Evolutionary conservation across 2,329 filamentous ascomycete genomes (phyloP), one percentile per base, ranked within the genome.

Genomic region (Fusarium abutilonis): DNA sequence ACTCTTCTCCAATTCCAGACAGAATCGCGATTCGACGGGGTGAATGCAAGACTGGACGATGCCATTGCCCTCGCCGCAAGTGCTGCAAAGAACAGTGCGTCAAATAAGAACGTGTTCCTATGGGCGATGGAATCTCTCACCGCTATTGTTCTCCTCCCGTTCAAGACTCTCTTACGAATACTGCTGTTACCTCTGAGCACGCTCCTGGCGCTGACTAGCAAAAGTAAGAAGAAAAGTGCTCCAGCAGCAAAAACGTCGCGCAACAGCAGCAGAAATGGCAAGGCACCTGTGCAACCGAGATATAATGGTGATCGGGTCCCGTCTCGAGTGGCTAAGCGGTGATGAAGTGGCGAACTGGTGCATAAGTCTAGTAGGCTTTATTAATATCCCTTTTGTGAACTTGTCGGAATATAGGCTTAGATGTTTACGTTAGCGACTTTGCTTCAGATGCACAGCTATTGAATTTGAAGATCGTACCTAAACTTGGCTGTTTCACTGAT

Each of bases 1-100:
- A 89, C 89, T 0, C 80, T 93, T 8, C 84, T 93, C 26, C 84
- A 90, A 9, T 83, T 89, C 51, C 89, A 94, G 70, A 91, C 88
- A 3, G 92, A 97, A 64, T 84, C 87, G 9, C 86, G 90, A 21
- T 85, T 97, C 55, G 83, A 86, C 36, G 84, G 87, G 17, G 80
- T 97, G 5, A 90, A 96, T 63, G 79, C 81, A 1, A 83, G 89
- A 32, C 76, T 96, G 13, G 86, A 88, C 60, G 93, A 97, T 69
- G 89, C 92, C 4, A 83, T 96, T 41, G 86, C 90, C 1, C 80
- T 97, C n/a, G 91, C 92, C 3, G 90, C 90, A 0, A 90, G 89
- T 0, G 91, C 90, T 1, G 88, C 88, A 9, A 83, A 81, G 71
- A 79, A 79, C 60, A 80, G 77, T 56, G 73, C 72, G 15, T 69